Evolutionary conservation across 345 rosid genomes (phyloP), one percentile per base, ranked within the genome.

Genomic region (Populus ilicifolia): DNA sequence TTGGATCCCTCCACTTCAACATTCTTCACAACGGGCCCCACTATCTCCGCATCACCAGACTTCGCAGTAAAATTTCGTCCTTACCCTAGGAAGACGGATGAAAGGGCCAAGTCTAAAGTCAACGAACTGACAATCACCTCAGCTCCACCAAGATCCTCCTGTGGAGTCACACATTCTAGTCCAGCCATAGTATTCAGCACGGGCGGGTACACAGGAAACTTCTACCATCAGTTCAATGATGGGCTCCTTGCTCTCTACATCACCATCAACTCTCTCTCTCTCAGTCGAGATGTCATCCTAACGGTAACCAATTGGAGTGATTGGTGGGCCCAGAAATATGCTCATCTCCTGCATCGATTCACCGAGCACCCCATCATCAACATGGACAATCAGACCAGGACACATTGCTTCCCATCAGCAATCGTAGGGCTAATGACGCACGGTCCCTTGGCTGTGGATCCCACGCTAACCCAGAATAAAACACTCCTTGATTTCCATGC

Each of bases 171-270:
- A 14, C 88, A 88, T 69, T 23, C 3, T 12, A 50, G 16, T 33
- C 84, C 87, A 7, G 87, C 87, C 23, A 13, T 86, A 27, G 84
- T 59, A 63, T 72, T 86, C 75, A 78, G 83, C 48, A 75, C 77
- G 38, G 86, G 86, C 2, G 86, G 87, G 69, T 84, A 80, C 79
- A 65, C 77, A 7, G 87, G 85, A 29, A 86, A 86, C 79, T 78
- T 82, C 77, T 84, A 76, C 72, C 89, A 84, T 52, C 80, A 86
- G 39, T 84, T 86, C 78, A 77, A 72, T 41, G 89, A 86, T 8
- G 76, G 75, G 4, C 68, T 82, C 27, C 41, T 84, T 14, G 85
- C 87, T 16, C 84, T 86, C 59, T 86, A 66, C 78, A 77, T 84
- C 83, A 86, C 89, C 71, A 20, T 77, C 50, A 74, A 79, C 33